Evolutionary conservation across 2,329 filamentous ascomycete species (phyloP).

Genomic region (Metarhizium guizhouense): DNA sequence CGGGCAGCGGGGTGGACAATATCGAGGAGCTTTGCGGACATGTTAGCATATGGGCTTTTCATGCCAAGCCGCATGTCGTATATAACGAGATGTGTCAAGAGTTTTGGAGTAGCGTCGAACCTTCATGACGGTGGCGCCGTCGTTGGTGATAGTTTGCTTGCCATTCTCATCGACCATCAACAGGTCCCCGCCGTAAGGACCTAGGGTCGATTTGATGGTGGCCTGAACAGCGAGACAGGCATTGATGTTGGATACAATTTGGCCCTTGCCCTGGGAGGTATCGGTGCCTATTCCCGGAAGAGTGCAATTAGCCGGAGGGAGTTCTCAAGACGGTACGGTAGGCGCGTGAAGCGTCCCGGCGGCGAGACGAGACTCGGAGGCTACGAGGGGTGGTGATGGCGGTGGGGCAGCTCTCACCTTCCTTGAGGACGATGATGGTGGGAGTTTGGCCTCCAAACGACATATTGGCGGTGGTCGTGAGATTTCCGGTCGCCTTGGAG

Average conservation of each 20-base stretch:
- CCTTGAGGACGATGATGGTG: constrained; percentile 95
- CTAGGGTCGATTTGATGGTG: constrained; percentile 91
- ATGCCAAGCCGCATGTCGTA: not conserved
- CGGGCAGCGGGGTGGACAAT: constrained; percentile 96
- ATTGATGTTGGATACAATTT: constrained; percentile 97
- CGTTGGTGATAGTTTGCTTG: constrained; percentile 95
- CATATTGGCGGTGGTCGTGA: constrained; percentile 45
- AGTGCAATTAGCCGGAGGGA: not conserved
- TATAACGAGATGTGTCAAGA: not conserved
- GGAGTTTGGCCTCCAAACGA: constrained; percentile 96
- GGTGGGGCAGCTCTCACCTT: constrained; percentile 56
- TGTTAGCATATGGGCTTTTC: not conserved
- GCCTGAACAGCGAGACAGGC: constrained; percentile 92
- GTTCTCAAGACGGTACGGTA: constrained; percentile 2
- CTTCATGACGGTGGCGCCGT: constrained; percentile 99
- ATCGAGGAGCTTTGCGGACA: constrained; percentile 66
- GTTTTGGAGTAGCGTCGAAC: constrained; percentile 30
- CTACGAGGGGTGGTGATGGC: constrained; percentile 9
- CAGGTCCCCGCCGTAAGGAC: constrained; percentile 93
- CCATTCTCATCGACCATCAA: constrained; percentile 95
- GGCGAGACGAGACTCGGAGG: constrained; percentile 1
- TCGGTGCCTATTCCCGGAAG: constrained; percentile 64
- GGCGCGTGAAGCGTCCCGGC: constrained; percentile 4
- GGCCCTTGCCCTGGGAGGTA: constrained; percentile 90
- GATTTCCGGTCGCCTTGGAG: constrained; percentile 5